Evolutionary conservation across 805 yeast genomes (phyloP).

Genomic region (Saturnispora sekii): DNA sequence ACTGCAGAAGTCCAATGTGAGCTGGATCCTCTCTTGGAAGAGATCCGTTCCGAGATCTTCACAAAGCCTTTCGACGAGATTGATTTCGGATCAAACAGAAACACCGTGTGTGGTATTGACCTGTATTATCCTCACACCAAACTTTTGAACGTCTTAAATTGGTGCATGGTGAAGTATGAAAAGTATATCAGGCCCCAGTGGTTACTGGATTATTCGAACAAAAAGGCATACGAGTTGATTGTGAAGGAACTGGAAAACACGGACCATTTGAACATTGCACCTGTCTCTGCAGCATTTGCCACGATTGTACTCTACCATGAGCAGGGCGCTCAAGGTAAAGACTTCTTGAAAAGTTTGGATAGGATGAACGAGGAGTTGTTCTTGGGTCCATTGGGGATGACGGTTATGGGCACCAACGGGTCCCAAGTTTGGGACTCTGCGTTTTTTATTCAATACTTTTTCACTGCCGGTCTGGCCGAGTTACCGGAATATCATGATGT

Average conservation of each 20-base stretch:
- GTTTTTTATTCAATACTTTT: constrained; percentile 76
- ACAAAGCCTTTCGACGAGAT: constrained; percentile 52
- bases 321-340: constrained; percentile 59
- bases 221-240: constrained; percentile 50
- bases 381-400: constrained; percentile 84
- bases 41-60: constrained; percentile 75
- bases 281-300: constrained; percentile 82
- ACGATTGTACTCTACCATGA: constrained; percentile 59
- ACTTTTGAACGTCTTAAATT: constrained; percentile 53
- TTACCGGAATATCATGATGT: constrained; percentile 53
- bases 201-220: constrained; percentile 45
- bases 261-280: constrained; percentile 79
- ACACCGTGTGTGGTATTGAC: constrained; percentile 85
- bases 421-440: constrained; percentile 97
- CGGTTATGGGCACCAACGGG: constrained; percentile 96
- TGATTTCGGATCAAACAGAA: constrained; percentile 61
- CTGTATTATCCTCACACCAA: constrained; percentile 86
- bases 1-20: constrained; percentile 46
- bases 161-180: constrained; percentile 54
- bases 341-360: constrained; percentile 43
- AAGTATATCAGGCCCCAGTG: constrained; percentile 66
- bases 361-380: constrained; percentile 70
- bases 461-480: constrained; percentile 70
- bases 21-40: constrained; percentile 51
- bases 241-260: constrained; percentile 72